These are phyloP conservation scores for Pseudopediastrum boryanum DNA, from an alignment of 139 green algal species.

Conservation along the genomic window DNA sequence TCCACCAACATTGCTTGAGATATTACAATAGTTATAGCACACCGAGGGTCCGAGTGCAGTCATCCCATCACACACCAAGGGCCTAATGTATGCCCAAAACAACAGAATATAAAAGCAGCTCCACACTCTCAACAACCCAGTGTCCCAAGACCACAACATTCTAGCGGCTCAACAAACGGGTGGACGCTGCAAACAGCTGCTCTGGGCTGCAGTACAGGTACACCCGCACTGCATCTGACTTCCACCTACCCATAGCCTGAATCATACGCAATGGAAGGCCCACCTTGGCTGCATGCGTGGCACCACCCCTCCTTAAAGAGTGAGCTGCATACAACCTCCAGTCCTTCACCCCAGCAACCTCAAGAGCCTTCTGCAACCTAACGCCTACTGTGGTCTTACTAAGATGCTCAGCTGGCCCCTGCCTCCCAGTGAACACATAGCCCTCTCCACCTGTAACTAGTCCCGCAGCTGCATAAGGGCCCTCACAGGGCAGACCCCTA, in stretches of 20 bases:
- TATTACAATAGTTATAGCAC: no score
- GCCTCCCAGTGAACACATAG: not conserved
- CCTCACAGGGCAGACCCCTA: not conserved
- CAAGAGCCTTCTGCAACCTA: constrained; percentile 13
- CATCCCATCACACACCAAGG: no score
- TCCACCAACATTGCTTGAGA: no score
- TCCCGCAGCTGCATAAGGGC: not conserved
- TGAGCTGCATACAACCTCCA: not conserved
- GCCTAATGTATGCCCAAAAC: not conserved
- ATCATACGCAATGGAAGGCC: not conserved
- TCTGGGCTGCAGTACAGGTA: not conserved
- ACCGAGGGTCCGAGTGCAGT: no score
- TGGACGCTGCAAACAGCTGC: not conserved
- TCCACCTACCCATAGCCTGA: constrained; percentile 1
- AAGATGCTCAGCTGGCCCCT: not conserved
- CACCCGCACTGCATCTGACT: constrained; percentile 8
- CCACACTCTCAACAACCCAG: no score
- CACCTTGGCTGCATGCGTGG: not conserved
- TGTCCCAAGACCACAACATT: not conserved
- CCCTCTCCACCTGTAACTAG: not conserved
- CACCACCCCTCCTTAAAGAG: not conserved
- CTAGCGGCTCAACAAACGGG: not conserved
- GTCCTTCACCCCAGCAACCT: not conserved
- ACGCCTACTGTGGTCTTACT: not conserved
- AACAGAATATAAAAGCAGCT: no score